phyloP scores from a whole-genome alignment of 192 early-diverging fungal species.

The Radiomyces spectabilis region DNA sequence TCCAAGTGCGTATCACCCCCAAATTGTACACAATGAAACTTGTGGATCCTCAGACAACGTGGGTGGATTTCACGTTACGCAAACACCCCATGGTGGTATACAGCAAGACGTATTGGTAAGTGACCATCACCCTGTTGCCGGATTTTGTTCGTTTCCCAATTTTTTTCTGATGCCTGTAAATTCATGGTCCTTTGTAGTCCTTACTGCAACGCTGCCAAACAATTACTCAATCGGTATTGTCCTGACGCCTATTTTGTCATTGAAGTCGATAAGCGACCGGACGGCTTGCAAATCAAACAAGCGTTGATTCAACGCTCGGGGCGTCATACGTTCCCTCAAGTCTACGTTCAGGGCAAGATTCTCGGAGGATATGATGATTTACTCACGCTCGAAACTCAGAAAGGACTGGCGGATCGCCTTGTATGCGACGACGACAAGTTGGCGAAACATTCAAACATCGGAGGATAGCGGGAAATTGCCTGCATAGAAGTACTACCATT shows the following conservation, averaged over 20 bases:
- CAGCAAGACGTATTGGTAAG: constrained; percentile 31
- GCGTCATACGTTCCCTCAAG: constrained; percentile 15
- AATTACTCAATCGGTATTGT: constrained; percentile 13
- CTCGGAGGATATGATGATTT: constrained; percentile 21
- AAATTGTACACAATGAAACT: constrained; percentile 24
- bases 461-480: no score
- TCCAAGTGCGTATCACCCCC: constrained; percentile 13
- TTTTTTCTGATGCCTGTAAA: background rate
- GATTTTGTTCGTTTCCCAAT: background rate
- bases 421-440: no score
- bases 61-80: constrained; percentile 2
- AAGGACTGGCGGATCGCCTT: no score
- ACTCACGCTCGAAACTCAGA: constrained; percentile 11
- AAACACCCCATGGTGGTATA: constrained; percentile 15
- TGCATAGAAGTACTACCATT: no score
- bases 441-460: no score
- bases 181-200: constrained; percentile 7
- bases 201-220: constrained; percentile 21
- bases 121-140: background rate
- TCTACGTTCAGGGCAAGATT: constrained; percentile 12
- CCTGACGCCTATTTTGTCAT: constrained; percentile 1
- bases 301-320: constrained; percentile 13
- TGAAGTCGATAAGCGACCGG: constrained; percentile 14
- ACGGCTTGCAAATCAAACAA: constrained; percentile 9
- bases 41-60: constrained; percentile 1